These are phyloP conservation scores for Xylaria telfairii DNA, from an alignment of 495 filamentous ascomycete species.

Conservation along the genomic window DNA sequence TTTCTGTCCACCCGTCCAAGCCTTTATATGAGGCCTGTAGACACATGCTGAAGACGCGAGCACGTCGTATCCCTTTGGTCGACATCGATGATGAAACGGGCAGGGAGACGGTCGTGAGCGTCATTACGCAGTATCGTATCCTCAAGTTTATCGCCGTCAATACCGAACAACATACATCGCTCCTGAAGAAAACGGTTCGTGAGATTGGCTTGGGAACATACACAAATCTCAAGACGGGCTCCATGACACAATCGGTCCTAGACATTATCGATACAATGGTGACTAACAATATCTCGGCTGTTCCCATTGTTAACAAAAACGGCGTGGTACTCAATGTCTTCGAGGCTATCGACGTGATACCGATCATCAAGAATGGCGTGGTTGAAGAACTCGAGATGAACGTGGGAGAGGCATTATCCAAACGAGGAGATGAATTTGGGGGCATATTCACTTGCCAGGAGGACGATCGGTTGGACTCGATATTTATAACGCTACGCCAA, in stretches of 20 bases:
- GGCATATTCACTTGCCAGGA: conserved; percentile 96
- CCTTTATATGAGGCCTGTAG: conserved; percentile 96
- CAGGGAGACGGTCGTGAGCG: conserved; percentile 90
- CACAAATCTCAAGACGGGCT: conserved; percentile 75
- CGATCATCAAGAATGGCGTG: conserved; percentile 88
- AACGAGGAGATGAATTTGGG: conserved; percentile 87
- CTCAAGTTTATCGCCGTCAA: conserved; percentile 96
- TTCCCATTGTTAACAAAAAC: conserved; percentile 87
- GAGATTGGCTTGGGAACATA: conserved; percentile 91
- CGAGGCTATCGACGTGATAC: conserved; percentile 96
- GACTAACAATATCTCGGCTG: conserved; percentile 88
- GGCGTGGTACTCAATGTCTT: conserved; percentile 92
- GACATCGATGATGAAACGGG: conserved; percentile 95
- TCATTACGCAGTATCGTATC: conserved; percentile 97
- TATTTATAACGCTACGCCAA: conserved; percentile 96
- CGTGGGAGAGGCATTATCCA: conserved; percentile 89
- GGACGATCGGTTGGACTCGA: conserved; percentile 89
- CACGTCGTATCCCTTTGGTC: conserved; percentile 91
- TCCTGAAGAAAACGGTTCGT: conserved; percentile 83
- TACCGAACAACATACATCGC: conserved; percentile 89
- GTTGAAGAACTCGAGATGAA: conserved; percentile 89
- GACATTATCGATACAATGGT: conserved; percentile 96
- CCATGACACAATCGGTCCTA: conserved; percentile 92
- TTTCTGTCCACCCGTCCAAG: conserved; percentile 86
- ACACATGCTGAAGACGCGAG: conserved; percentile 90